Base-by-base conservation (phyloP, 495 filamentous ascomycete genomes). In the Talaromyces trachyspermus region DNA sequence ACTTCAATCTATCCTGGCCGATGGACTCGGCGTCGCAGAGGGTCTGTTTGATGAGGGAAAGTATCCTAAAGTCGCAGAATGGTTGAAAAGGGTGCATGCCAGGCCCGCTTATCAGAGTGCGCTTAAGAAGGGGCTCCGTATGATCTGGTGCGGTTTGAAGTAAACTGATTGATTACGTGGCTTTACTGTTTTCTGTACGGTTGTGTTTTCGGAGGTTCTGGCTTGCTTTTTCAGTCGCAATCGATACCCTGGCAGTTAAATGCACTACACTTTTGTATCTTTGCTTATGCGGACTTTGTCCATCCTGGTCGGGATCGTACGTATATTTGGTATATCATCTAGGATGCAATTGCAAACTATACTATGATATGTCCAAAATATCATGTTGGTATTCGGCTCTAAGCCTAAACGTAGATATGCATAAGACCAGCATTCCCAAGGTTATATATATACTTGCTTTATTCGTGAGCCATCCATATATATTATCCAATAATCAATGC, bases 91-190 rank as follows among this genome's bases (percentile, higher is more conserved):
- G 3, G 35, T 64, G 29, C 50, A 52, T 4, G 55, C 58, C 30
- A 49, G 61, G 2, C 52, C 54, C 27, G 61, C 61, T 8, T 64
- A 62, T 42, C 51, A 50, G 36, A 54, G 39, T 50, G 61, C 61
- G 2, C 56, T 64, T 53, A 50, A 49, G 46, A 58, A 64, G 29
- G 59, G 61, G n/a, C 32, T 40, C 3, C 36, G 14, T 50, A 50
- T 38, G 42, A 50, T 50, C 39, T 50, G 22, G 40, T 50, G 5
- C 18, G 7, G 19, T 45, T 22, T 50, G 48, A 43, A 20, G 39
- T 30, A 50, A 48, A 30, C 12, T 6, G 6, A 30, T 30, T 6
- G 6, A 30, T 30, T 12, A 7, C 6, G 12, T 30, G 12, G 6
- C 27, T 30, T 30, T 30, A 30, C 12, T 17, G 19, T 15, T 42